These are phyloP conservation scores for Asterella californica DNA, from an alignment of 225 moss, liverwort and hornwort genomes.

Conservation along the genomic window DNA sequence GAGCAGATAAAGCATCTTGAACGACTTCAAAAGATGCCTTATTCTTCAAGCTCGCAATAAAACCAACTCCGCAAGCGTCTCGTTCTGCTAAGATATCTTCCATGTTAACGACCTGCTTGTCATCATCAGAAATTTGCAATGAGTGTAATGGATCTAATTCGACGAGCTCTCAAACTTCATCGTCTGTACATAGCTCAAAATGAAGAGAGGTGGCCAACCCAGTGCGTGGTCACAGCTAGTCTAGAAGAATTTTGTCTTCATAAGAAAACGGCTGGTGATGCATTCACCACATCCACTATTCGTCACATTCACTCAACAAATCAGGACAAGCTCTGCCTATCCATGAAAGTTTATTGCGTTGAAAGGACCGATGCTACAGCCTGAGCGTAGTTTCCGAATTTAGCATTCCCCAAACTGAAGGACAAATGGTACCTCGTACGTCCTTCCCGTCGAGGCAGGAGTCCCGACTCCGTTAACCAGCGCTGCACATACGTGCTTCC, in stretches of 20 bases:
- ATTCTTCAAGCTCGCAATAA: slow-evolving; percentile 77
- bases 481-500: slow-evolving; percentile 36
- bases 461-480: slow-evolving; percentile 3
- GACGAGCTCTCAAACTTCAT: background rate
- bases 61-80: slow-evolving; percentile 94
- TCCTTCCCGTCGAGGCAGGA: background rate
- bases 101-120: slow-evolving; percentile 60
- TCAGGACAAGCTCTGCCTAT: background rate
- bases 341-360: background rate
- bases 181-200: background rate
- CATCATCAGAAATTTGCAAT: background rate
- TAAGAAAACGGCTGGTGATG: background rate
- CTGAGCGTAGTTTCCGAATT: background rate
- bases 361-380: background rate
- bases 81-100: slow-evolving; percentile 85
- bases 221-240: background rate
- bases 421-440: slow-evolving; percentile 25
- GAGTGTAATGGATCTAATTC: background rate
- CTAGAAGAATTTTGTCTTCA: background rate
- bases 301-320: background rate
- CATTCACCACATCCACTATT: too few relatives aligned
- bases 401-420: background rate
- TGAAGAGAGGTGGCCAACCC: background rate
- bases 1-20: slow-evolving; percentile 70
- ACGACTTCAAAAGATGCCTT: slow-evolving; percentile 62